Evolutionary conservation across 2,329 filamentous ascomycete genomes (phyloP).

Genomic region (Endocalyx cinctus): DNA sequence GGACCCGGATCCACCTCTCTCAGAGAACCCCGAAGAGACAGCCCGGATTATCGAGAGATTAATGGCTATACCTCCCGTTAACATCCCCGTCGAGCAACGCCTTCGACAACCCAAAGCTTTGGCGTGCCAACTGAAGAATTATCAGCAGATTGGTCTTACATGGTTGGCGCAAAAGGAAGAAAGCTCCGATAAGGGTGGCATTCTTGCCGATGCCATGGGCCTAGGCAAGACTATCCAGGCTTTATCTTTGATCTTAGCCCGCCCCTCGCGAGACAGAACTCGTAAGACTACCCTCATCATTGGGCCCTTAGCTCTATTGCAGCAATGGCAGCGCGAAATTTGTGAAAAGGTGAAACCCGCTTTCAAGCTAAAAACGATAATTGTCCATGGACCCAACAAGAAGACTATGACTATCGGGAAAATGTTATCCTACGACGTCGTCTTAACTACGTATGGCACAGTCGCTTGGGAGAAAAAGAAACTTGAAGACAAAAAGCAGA

Average conservation of each 20-base stretch:
- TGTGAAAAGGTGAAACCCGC: slow-evolving; percentile 58
- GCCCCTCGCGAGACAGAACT: slow-evolving; percentile 33
- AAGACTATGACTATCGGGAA: not conserved
- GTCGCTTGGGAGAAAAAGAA: slow-evolving; percentile 63
- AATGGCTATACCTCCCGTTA: too few relatives aligned
- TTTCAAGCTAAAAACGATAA: slow-evolving; percentile 58
- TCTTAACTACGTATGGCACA: slow-evolving; percentile 73
- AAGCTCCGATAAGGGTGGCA: slow-evolving; percentile 66
- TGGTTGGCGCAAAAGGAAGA: slow-evolving; percentile 79
- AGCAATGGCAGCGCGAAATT: slow-evolving; percentile 83
- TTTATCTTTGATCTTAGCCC: slow-evolving; percentile 72
- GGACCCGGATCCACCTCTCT: too few relatives aligned
- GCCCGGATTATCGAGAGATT: too few relatives aligned
- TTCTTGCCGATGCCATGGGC: slow-evolving; percentile 79
- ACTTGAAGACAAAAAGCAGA: slow-evolving; percentile 44
- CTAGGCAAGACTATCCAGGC: slow-evolving; percentile 82
- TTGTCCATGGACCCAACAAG: slow-evolving; percentile 54
- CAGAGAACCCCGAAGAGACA: too few relatives aligned
- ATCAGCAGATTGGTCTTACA: slow-evolving; percentile 72
- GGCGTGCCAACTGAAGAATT: slow-evolving; percentile 66
- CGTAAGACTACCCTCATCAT: slow-evolving; percentile 71
- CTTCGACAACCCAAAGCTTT: slow-evolving; percentile 67
- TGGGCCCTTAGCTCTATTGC: slow-evolving; percentile 72
- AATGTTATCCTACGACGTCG: slow-evolving; percentile 57
- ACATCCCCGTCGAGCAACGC: slow-evolving; percentile 56